Evolutionary conservation across 768 basidiomycete species (phyloP), one percentile per base, ranked within the genome.

Genomic region (Suillus fuscotomentosus): DNA sequence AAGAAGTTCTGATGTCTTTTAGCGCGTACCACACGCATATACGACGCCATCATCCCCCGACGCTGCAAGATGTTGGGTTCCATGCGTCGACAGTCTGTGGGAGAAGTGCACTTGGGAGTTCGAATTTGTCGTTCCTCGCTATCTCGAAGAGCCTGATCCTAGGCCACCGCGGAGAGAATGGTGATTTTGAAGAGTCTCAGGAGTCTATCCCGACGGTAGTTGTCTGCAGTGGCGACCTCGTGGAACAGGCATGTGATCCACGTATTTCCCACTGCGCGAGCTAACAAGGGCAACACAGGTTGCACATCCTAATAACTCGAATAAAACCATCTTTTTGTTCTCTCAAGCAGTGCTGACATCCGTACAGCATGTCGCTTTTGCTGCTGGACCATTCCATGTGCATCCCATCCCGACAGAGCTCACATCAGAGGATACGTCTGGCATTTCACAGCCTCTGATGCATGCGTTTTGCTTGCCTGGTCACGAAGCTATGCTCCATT

Each of bases 21-120:
- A 97, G 94, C 91, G 93, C 67, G 88, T 95, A 65, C 97, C 97
- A 56, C 97, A 99, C 78, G 90, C 91, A 53, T 99, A 91, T 71
- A 94, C 95, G 3, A 90, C 89, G 5, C 89, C 95, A 1, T 91
- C 92, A 0, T 90, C 89, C 9, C 89, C 95, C 7, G 94, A 96
- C 72, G 84, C 94, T 20, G 95, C 97, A n/a, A 83, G 97, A 71
- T 95, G 94, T 70, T 99, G 97, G 97, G 89, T 98, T n/a, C 97
- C 97, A 15, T 99, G 97, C 71, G 77, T 98, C 22, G 97, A 99
- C 75, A 92, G 87, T 70, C 77, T 95, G 24, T 97, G 95, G 93
- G 96, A 97, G 76, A 90, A 94, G 70, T 97, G 93, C 70, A 96
- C 97, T 8, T 99, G 97, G 97, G 97, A 99, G 71, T 91, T 99